These are phyloP conservation scores for Begonia peltatifolia DNA, from an alignment of 306 rosid genomes.

Conservation along the genomic window DNA sequence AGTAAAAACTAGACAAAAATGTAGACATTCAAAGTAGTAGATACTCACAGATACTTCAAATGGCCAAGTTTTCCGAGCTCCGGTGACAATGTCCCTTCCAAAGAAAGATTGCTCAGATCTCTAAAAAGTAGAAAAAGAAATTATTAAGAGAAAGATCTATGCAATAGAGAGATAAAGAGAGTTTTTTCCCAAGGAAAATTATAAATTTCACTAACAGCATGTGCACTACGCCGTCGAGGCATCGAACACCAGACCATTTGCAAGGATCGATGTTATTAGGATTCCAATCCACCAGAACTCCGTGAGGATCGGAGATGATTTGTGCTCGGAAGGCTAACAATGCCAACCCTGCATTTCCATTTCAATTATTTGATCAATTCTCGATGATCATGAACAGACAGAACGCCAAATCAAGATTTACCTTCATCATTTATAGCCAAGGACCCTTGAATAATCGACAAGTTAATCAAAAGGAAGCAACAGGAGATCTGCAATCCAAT, in stretches of 20 bases:
- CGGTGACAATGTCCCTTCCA: conserved; percentile 77
- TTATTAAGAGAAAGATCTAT: neutral
- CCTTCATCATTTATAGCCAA: conserved; percentile 74
- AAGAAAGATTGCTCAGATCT: conserved; percentile 44
- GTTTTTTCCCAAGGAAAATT: neutral
- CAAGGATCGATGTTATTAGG: conserved; percentile 51
- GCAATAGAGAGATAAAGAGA: neutral
- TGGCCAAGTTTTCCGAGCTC: conserved; percentile 61
- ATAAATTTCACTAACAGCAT: conserved; percentile 38
- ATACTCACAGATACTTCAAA: conserved; percentile 55
- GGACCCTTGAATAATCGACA: conserved; percentile 26
- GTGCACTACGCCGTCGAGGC: conserved; percentile 45
- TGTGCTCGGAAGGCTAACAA: conserved; percentile 44
- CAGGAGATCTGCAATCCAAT: conserved; percentile 36
- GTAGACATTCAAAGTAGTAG: neutral
- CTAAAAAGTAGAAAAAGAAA: conserved; percentile 25
- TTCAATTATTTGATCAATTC: conserved; percentile 5
- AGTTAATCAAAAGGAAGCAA: conserved; percentile 33
- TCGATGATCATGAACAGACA: neutral
- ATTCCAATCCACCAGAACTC: conserved; percentile 59
- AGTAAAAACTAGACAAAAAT: neutral
- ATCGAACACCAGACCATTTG: conserved; percentile 60
- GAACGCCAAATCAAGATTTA: conserved; percentile 4
- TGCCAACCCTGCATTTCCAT: conserved; percentile 37
- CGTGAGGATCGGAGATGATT: conserved; percentile 49